phyloP scores from a whole-genome alignment of 2,329 filamentous ascomycete genomes.

The Venturia oleaginea region DNA sequence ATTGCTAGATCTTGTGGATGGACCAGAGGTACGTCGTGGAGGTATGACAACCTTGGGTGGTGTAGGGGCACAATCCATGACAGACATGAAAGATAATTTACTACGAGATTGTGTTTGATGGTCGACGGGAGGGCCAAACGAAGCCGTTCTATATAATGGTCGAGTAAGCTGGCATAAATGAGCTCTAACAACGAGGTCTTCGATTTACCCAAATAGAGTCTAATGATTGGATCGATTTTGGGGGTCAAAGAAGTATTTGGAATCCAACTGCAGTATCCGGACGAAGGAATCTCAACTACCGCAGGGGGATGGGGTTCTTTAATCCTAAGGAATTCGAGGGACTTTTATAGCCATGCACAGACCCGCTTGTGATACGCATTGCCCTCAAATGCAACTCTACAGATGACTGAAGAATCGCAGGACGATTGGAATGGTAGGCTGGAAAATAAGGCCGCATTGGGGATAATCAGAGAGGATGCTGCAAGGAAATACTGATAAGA shows the following conservation, averaged over 20 bases:
- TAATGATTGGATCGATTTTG: neutral
- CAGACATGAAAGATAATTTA: neutral
- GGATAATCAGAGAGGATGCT: neutral
- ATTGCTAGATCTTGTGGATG: neutral
- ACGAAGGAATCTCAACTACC: neutral
- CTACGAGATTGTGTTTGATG: neutral
- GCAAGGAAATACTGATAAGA: slow-evolving; percentile 1
- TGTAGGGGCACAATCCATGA: neutral
- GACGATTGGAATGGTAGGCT: neutral
- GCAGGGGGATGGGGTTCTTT: neutral
- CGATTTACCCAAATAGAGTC: neutral
- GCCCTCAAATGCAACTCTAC: neutral
- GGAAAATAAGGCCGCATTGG: neutral
- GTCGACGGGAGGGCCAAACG: neutral
- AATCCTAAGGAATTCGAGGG: neutral
- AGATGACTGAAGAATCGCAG: neutral
- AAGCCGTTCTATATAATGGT: neutral
- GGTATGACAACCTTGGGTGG: neutral
- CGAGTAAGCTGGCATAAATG: neutral
- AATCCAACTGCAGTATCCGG: neutral
- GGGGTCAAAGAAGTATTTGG: neutral
- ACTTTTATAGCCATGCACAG: neutral
- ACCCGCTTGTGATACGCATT: neutral
- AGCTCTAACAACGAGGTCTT: neutral
- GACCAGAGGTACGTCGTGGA: neutral